Percentiles rank a stretch among this genome's conserved stretches.
phyloP scores from a whole-genome alignment of 2,329 filamentous ascomycete species.

The Aspergillus piperis region DNA sequence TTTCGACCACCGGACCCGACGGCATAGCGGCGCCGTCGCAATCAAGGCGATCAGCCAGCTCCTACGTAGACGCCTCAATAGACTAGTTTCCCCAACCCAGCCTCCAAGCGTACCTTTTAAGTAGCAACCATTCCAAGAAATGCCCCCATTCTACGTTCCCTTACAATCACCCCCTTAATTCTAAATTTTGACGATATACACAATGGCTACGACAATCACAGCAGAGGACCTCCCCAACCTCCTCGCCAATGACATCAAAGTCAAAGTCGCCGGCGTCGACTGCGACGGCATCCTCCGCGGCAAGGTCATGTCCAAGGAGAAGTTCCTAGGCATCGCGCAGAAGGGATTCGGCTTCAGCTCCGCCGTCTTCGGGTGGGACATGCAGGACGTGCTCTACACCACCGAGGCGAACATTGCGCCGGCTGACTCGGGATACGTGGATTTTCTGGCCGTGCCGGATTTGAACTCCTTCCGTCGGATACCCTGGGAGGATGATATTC shows the following conservation, averaged over 20 bases:
- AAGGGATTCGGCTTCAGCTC: constrained; percentile 89
- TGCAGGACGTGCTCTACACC: constrained; percentile 84
- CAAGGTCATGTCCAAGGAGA: constrained; percentile 87
- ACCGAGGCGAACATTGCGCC: constrained; percentile 67
- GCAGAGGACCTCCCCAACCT: constrained; percentile 64
- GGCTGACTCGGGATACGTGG: constrained; percentile 86
- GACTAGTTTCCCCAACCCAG: too few relatives aligned
- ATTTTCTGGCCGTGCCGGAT: constrained; percentile 79
- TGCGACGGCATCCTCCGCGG: constrained; percentile 83
- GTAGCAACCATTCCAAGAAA: too few relatives aligned
- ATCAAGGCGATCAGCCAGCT: background rate
- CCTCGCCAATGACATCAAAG: constrained; percentile 69
- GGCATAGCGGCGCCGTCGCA: background rate
- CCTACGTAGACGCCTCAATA: too few relatives aligned
- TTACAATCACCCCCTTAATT: background rate
- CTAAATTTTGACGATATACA: background rate
- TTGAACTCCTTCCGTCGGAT: constrained; percentile 74
- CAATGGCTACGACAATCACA: constrained; percentile 45
- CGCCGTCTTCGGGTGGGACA: constrained; percentile 92
- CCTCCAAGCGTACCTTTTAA: too few relatives aligned
- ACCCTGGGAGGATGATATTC: constrained; percentile 83
- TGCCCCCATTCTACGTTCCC: background rate
- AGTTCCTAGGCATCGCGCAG: constrained; percentile 77
- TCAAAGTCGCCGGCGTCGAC: constrained; percentile 85
- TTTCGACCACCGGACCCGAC: background rate